Base-by-base conservation (phyloP, 257 asterid species). In the Plectranthus barbatus region DNA sequence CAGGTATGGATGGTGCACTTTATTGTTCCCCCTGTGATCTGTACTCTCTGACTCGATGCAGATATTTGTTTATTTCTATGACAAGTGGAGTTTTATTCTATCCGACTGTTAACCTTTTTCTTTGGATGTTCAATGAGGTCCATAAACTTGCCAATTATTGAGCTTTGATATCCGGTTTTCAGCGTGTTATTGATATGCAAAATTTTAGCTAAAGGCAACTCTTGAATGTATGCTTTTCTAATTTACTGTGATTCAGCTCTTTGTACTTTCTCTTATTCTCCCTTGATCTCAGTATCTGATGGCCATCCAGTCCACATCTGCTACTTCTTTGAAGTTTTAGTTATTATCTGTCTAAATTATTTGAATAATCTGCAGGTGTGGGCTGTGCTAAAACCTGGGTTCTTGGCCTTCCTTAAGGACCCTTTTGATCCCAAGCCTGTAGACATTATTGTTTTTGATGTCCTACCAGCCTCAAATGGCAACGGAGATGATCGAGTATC, bases 301-400 rank as follows among this genome's bases (percentile, higher is more conserved):
- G 26, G 29, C 56, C 65, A 54, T 60, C 57, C 33, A 20, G 60
- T 45, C 61, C 63, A 23, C 52, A 42, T 52, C 5, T 48, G 37
- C 52, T 53, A 39, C 19, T 67, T 51, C 26, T 3, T 33, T 4
- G 23, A 23, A 6, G 19, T 60, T 23, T 39, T n/a, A 48, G 37
- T 11, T 37, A 31, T 13, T 52, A 36, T 51, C n/a, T 67, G 24
- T 53, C 65, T 74, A 60, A 66, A 56, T 60, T 9, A 24, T 52
- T 56, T 73, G 69, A 66, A 59, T 67, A 53, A 53, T 64, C 41
- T 86, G 54, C 83, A 92, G 98, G 98, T 92, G 52, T 92, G 98
- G 98, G 97, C 97, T 14, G 95, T 92, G 37, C 73, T 92, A 37
- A 92, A 92, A 72, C 97, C 98, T 70, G 97, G 98, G 73, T 92